Evolutionary conservation across 208 protist genomes (phyloP).

Genomic region (Naegleria gruberi): DNA sequence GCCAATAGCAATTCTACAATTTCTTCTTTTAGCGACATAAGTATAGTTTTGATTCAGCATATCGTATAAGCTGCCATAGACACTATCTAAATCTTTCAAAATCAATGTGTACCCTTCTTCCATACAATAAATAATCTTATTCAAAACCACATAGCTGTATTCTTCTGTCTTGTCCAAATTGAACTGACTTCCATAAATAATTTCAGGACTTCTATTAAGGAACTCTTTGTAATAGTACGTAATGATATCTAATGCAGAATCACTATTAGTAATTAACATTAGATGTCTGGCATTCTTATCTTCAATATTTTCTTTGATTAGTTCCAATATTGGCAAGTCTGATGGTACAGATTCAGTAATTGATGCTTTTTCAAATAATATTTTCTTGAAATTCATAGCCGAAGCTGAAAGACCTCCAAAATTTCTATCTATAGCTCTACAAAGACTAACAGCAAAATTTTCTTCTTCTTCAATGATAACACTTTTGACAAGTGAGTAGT

Average conservation of each 20-base stretch:
- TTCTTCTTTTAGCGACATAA: neutral
- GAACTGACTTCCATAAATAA: slow-evolving; percentile 29
- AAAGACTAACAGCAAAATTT: slow-evolving; percentile 7
- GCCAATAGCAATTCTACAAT: slow-evolving; percentile 27
- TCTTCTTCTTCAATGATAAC: slow-evolving; percentile 21
- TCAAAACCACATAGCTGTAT: neutral
- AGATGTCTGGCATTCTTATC: slow-evolving; percentile 32
- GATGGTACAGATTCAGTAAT: neutral
- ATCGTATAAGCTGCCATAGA: slow-evolving; percentile 61
- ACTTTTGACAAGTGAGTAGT: slow-evolving; percentile 39
- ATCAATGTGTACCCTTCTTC: slow-evolving; percentile 37
- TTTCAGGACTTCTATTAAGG: neutral
- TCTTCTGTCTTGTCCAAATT: slow-evolving; percentile 4
- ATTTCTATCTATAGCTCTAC: slow-evolving; percentile 21
- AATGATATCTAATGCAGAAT: slow-evolving; percentile 21
- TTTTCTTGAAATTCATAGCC: too few relatives aligned
- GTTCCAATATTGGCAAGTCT: neutral
- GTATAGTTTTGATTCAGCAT: slow-evolving; percentile 55
- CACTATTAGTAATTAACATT: slow-evolving; percentile 30
- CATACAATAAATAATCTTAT: slow-evolving; percentile 42
- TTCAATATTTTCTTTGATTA: slow-evolving; percentile 28
- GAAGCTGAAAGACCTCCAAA: slow-evolving; percentile 18
- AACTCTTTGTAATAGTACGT: slow-evolving; percentile 20
- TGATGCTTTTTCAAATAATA: neutral
- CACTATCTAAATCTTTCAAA: slow-evolving; percentile 36